Evolutionary conservation across 176 grass and related monocot species (phyloP).

Genomic region (Oryza meridionalis): DNA sequence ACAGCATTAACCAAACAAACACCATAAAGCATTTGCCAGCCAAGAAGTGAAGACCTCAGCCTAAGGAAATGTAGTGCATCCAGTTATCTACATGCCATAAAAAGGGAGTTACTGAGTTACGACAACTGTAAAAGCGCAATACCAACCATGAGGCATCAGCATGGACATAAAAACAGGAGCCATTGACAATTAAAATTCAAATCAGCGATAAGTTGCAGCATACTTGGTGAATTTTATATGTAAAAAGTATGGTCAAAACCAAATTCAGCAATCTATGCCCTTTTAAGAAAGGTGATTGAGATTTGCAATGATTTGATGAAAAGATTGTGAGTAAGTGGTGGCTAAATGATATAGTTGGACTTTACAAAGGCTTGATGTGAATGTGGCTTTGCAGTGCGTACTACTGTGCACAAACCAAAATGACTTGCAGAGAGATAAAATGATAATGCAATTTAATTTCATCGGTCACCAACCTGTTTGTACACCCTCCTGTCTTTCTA

Average conservation of each 20-base stretch:
- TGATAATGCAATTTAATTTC: neutral
- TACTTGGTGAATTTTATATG: slow-evolving; percentile 2
- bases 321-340: neutral
- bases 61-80: neutral
- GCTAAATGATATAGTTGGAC: neutral
- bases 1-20: neutral
- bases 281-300: neutral
- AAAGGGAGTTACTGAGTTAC: neutral
- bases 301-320: neutral
- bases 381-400: neutral
- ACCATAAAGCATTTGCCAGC: neutral
- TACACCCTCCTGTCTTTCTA: slow-evolving; percentile 2
- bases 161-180: neutral
- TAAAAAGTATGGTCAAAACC: neutral
- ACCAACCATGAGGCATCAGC: neutral
- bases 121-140: neutral
- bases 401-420: neutral
- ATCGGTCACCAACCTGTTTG: slow-evolving; percentile 13
- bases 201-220: slow-evolving; percentile 21
- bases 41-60: neutral
- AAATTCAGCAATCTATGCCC: neutral
- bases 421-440: neutral
- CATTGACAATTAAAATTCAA: neutral
- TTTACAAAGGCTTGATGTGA: neutral
- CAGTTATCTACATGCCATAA: neutral